A percentile compares a stretch with the other conserved stretches of the same genome.
Evolutionary conservation across 2,329 filamentous ascomycete species (phyloP).

Genomic region (Botryotinia globosa): DNA sequence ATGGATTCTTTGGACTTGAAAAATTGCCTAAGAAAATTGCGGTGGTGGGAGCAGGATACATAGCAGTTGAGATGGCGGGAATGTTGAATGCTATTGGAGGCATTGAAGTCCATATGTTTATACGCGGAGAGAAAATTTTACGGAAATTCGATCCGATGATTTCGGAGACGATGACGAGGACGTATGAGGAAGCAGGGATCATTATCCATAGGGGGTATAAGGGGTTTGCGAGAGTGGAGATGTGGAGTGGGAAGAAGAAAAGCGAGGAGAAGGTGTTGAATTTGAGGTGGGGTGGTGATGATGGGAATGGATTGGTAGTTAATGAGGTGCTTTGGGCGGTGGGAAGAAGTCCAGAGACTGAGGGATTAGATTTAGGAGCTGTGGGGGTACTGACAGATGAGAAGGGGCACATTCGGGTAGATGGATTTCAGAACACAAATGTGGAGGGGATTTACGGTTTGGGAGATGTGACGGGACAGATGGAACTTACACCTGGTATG

Average conservation of each 20-base stretch:
- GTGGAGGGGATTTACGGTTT: slow-evolving; percentile 48
- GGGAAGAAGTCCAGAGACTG: slow-evolving; percentile 46
- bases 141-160: slow-evolving; percentile 53
- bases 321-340: slow-evolving; percentile 52
- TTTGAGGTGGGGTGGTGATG: slow-evolving; percentile 41
- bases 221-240: slow-evolving; percentile 47
- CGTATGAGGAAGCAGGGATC: slow-evolving; percentile 49
- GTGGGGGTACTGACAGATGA: slow-evolving; percentile 43
- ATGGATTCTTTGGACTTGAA: slow-evolving; percentile 51
- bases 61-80: slow-evolving; percentile 45
- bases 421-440: slow-evolving; percentile 50
- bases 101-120: slow-evolving; percentile 51
- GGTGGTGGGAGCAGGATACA: slow-evolving; percentile 47
- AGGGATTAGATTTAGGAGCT: slow-evolving; percentile 43
- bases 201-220: slow-evolving; percentile 47
- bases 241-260: slow-evolving; percentile 30
- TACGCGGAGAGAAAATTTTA: slow-evolving; percentile 47
- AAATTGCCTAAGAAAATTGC: slow-evolving; percentile 49
- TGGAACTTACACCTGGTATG: slow-evolving; percentile 49
- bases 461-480: slow-evolving; percentile 50
- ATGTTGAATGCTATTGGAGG: slow-evolving; percentile 47
- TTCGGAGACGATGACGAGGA: slow-evolving; percentile 49
- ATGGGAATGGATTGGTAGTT: slow-evolving; percentile 45
- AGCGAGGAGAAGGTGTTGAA: slow-evolving; percentile 45
- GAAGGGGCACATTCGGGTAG: slow-evolving; percentile 45